Conservation (phyloP, 129 eudicot species). For the Gnaphalium uliginosum region DNA sequence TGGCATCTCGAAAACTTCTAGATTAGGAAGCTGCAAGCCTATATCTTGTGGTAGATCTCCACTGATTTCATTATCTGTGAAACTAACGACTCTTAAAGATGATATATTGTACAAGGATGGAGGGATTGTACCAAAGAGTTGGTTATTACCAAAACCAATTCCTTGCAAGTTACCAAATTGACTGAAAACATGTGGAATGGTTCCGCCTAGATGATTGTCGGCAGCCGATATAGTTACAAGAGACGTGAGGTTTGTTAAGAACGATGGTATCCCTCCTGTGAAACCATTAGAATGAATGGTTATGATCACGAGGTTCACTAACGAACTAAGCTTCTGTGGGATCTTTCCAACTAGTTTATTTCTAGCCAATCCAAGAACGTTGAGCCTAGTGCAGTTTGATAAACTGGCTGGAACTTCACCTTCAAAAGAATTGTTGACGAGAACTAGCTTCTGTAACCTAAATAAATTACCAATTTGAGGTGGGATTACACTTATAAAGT, state of each 20-base stretch:
- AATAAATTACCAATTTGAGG: slow-evolving; percentile 41
- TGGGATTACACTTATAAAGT: slow-evolving; percentile 37
- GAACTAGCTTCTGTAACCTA: slow-evolving; percentile 23
- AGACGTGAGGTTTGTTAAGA: slow-evolving; percentile 43
- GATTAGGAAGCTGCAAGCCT: slow-evolving; percentile 29
- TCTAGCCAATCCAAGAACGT: background rate
- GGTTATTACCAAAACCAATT: slow-evolving; percentile 19
- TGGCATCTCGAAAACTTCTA: background rate
- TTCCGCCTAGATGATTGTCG: slow-evolving; percentile 31
- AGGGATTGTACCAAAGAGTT: slow-evolving; percentile 44
- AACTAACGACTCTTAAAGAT: slow-evolving; percentile 16
- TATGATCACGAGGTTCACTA: slow-evolving; percentile 31
- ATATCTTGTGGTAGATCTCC: slow-evolving; percentile 33
- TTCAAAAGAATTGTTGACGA: slow-evolving; percentile 34
- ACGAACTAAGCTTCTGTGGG: slow-evolving; percentile 32
- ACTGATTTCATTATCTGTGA: slow-evolving; percentile 30
- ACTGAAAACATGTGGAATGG: slow-evolving; percentile 33
- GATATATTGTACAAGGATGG: slow-evolving; percentile 38
- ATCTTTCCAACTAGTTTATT: slow-evolving; percentile 41
- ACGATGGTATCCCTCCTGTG: slow-evolving; percentile 39
- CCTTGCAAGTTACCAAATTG: slow-evolving; percentile 14
- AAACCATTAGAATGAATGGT: slow-evolving; percentile 22
- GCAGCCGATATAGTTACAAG: slow-evolving; percentile 27
- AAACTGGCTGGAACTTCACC: slow-evolving; percentile 43
- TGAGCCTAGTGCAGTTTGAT: slow-evolving; percentile 42